Base-by-base conservation (phyloP, 78 protist genomes). In the Emiliania huxleyi region DNA sequence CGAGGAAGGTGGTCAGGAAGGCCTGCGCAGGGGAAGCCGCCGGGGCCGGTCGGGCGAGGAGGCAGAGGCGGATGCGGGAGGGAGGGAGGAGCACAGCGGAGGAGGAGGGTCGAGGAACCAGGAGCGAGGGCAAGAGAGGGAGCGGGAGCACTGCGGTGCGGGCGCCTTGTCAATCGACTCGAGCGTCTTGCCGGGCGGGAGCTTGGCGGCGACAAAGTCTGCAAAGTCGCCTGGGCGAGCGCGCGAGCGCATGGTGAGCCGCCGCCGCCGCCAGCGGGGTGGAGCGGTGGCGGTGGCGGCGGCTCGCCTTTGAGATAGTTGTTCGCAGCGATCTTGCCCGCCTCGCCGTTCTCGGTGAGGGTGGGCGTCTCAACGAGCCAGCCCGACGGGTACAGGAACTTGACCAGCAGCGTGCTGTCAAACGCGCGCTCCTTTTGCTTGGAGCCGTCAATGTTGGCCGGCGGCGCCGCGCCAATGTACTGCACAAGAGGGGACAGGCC, bases 361-460 rank as follows among this genome's bases (percentile, higher is more conserved):
- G 89, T 33, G 25, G 89, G 89, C 42, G 15, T 0, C 56, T 44
- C 89, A 18, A 26, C 52, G 19, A 81, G 48, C 89, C 89, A 81
- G 21, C 49, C 52, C 11, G 44, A 5, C 15, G 83, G 44, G 83
- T 35, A 73, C 33, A 40, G 26, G 55, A 44, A 81, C 33, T 18
- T 6, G 40, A 81, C 55, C 23, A 81, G 89, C 12, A 81, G 89
- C 55, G 89, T 38, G 29, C 19, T 11, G 37, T 0, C 3, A 56
- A 81, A 81, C 56, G 48, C 89, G 89, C 89, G 89, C 46, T 21
- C 52, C 49, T 21, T 37, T 45, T 1, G 29, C 85, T 81, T 81
- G 15, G 0, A 33, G 89, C 89, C 89, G 55, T 81, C 89, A n/a
- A 81, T 81, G 89, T 81, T 81, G 89, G 89, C 89, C 15, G 89